Base-by-base conservation (phyloP, 108 stramenopile genomes). In the Stephanodiscus triporus region DNA sequence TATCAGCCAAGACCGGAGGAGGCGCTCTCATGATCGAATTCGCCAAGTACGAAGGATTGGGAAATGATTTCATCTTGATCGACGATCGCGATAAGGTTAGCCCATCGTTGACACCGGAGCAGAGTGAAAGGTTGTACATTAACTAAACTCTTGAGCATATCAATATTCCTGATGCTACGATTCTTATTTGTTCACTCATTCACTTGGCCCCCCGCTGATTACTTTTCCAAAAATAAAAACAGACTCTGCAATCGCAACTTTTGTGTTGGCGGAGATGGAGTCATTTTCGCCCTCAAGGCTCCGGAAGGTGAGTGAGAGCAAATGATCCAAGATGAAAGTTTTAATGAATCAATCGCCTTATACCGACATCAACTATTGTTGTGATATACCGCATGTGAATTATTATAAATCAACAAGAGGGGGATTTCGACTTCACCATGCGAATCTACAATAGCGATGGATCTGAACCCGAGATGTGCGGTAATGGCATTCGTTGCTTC, bases 21-120 rank as follows among this genome's bases (percentile, higher is more conserved):
- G 56, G 30, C 10, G 17, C 56, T 6, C 64, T 76, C 58, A 45
- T 65, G 16, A 82, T 94, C 27, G 78, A 89, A 22, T 97, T 98
- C 74, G 85, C 92, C 79, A 99, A 99, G 70, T 99, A 99, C 84
- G 96, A 99, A 73, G 98, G 98, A 22, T 87, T 99, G n/a, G 98
- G 98, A 26, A 99, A 99, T 84, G 98, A 99, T 81, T 99, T 99
- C 72, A 90, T 99, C 54, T 77, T 98, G 74, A 87, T 99, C 69
- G 97, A 99, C 77, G 91, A 97, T 83, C 93, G 97, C 22, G 91
- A 96, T 63, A 73, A 72, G 30, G 63, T 61, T 13, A 81, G 82
- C 29, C 97, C 96, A 4, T 78, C 89, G 56, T 82, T 97, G 72
- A 91, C 95, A 23, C 91, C 96, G 6, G 92, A 95, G 63, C 76